Percentiles rank a stretch among this genome's conserved stretches.
Evolutionary conservation across 1,284 basidiomycete genomes (phyloP).

Genomic region (Ceratobasidium sp.): DNA sequence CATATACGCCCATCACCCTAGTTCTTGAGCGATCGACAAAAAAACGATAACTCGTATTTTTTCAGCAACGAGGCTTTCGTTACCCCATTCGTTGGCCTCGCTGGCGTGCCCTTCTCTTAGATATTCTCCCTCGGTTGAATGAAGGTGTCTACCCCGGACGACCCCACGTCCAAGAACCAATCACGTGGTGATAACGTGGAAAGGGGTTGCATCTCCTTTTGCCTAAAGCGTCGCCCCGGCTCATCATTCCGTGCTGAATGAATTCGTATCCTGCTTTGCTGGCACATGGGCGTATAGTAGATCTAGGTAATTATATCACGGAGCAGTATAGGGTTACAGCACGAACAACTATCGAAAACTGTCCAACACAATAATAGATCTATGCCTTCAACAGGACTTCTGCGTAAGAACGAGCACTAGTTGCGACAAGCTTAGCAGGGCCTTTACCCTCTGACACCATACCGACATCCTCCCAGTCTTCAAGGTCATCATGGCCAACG

Average conservation of each 20-base stretch:
- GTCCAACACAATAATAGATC: not conserved
- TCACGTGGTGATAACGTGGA: not conserved
- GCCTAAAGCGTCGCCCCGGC: not conserved
- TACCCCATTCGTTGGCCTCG: too few species aligned
- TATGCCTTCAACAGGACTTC: conserved; percentile 30
- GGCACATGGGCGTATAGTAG: not conserved
- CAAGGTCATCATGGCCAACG: conserved; percentile 31
- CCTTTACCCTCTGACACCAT: conserved; percentile 22
- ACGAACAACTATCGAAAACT: conserved; percentile 13
- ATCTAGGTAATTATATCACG: conserved; percentile 17
- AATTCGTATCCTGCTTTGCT: not conserved
- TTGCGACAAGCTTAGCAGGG: conserved; percentile 33
- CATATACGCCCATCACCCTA: too few species aligned
- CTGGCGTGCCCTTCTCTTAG: too few species aligned
- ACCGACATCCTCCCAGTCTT: conserved; percentile 36
- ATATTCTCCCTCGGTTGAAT: not conserved
- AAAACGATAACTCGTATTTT: too few species aligned
- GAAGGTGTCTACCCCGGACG: too few species aligned
- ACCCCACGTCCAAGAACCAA: not conserved
- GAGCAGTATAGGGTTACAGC: conserved; percentile 2
- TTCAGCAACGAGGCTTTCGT: too few species aligned
- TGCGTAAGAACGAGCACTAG: conserved; percentile 35
- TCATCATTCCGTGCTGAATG: too few species aligned
- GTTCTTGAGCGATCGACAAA: too few species aligned
- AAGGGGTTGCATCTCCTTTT: conserved; percentile 6